Base-by-base conservation (phyloP, 2,329 filamentous ascomycete genomes). In the Pseudogymnoascus sp. region DNA sequence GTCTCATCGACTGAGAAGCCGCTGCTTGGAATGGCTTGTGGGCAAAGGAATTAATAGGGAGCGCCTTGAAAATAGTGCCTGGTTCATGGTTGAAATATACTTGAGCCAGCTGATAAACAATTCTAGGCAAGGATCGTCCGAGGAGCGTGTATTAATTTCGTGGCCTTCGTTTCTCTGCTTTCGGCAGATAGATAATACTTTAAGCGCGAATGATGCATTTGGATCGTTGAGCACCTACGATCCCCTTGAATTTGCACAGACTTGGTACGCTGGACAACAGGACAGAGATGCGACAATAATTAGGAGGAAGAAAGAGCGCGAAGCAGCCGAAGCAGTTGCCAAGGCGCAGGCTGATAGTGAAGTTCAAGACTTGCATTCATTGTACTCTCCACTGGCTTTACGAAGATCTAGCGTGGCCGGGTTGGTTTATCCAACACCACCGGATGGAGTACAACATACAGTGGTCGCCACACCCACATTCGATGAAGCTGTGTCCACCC, bases 341-440 rank as follows among this genome's bases (percentile, higher is more conserved):
- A 79, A 74, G 62, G 80, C 83, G 19, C 71, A 75, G 36, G 74
- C 71, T 5, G 74, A 78, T 38, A 70, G 72, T 58, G 75, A 82
- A 66, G 69, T 72, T 12, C 79, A 74, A 67, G 74, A 73, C 60
- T 68, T 79, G 23, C 82, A 77, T 55, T 55, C 49, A 4, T 22
- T 65, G 81, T 77, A 82, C 59, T 85, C 84, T 6, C 81, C 83
- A 5, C 67, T 81, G 19, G 75, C 77, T 14, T 68, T 82, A 5
- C 78, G 83, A 65, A 77, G 82, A 67, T 74, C 80, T 38, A 81
- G 78, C 66, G 79, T 71, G 61, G 69, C 77, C 23, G 81, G 82
- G 42, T 80, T 82, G 1, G 84, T 90, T 74, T 90, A 91, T 70
- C 87, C 86, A 7, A 91, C 88, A 5, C 88, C 88, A 1, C 88